Conservation (phyloP, 2,329 filamentous ascomycete species). For the Periconia sp. region DNA sequence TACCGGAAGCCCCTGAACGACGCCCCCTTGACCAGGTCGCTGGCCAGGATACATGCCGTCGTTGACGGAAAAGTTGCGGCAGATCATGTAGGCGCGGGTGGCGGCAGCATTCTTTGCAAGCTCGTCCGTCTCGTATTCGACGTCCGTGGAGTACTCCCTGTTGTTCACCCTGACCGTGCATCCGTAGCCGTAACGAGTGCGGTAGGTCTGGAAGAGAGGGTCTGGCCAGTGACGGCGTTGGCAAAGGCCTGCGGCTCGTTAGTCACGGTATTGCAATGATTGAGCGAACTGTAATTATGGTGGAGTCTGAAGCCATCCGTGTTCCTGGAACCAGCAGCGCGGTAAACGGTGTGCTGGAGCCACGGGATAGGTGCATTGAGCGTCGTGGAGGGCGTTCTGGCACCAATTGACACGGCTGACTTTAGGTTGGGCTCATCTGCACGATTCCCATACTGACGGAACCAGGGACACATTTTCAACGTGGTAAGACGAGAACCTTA, state of each 20-base stretch:
- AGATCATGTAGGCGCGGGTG: conserved; percentile 96
- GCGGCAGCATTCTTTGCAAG: conserved; percentile 92
- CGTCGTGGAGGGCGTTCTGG: conserved; percentile 3
- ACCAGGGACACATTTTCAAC: conserved; percentile 12
- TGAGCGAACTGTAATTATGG: no score
- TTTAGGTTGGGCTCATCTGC: conserved; percentile 13
- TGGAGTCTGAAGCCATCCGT: no score
- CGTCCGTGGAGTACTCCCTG: conserved; percentile 92
- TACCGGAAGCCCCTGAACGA: conserved; percentile 67
- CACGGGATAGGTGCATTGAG: conserved; percentile 10
- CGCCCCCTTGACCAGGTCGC: conserved; percentile 59
- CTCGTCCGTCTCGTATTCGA: conserved; percentile 79
- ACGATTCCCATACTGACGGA: conserved; percentile 13
- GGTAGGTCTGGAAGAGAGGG: conserved; percentile 85
- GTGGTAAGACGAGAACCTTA: conserved; percentile 31
- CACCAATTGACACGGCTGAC: conserved; percentile 18
- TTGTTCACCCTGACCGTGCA: conserved; percentile 96
- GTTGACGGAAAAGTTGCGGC: conserved; percentile 95
- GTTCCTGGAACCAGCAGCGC: conserved; percentile 8
- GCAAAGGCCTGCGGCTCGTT: conserved; percentile 79
- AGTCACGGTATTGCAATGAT: conserved; percentile 43
- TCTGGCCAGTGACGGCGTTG: conserved; percentile 92
- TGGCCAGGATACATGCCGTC: conserved; percentile 80
- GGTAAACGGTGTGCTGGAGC: conserved; percentile 21
- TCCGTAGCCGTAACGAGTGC: conserved; percentile 75